Evolutionary conservation across 768 basidiomycete species (phyloP), one percentile per base, ranked within the genome.

Genomic region (Boletus barrowsii): DNA sequence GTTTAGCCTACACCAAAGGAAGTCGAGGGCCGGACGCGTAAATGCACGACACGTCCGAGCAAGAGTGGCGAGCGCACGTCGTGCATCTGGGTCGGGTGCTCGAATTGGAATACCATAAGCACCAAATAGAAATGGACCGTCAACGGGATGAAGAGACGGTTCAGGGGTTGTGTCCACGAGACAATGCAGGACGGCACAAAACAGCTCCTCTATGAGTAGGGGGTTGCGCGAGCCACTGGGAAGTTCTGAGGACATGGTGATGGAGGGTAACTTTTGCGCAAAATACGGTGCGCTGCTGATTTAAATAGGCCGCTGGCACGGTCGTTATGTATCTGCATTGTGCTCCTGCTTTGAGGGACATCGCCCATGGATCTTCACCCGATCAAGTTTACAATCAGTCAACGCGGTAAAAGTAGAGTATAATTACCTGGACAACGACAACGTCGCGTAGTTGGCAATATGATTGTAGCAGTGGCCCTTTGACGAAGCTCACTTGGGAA

Each of bases 11-110:
- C 46, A 18, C 55, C 55, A 53, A 22, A 48, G 46, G 20, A n/a
- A 26, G 10, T 56, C 17, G 15, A 53, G 40, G 8, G 51, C 41
- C 6, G 51, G 45, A 9, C 47, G 30, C 7, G 20, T 33, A 17
- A 56, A 47, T 4, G 29, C 40, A 13, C 42, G 46, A 20, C 55
- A 56, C 8, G 55, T 56, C 17, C 45, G 52, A 41, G 52, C 52
- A 15, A 53, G 44, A n/a, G 5, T 33, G 26, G 42, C 49, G 0
- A 51, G 13, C 7, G 42, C 17, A 18, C 29, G 37, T n/a, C 24
- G 36, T n/a, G n/a, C 35, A n/a, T 47, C 37, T n/a, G 6, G 26
- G 18, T 40, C 30, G n/a, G 29, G 43, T 15, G n/a, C 33, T 26
- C 2, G 20, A 33, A 41, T 17, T 13, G 11, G 35, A 11, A 22